Percentiles rank a stretch among this genome's conserved stretches.
Evolutionary conservation across 441 rosid genomes (phyloP).

Genomic region (Populus tomentosa): DNA sequence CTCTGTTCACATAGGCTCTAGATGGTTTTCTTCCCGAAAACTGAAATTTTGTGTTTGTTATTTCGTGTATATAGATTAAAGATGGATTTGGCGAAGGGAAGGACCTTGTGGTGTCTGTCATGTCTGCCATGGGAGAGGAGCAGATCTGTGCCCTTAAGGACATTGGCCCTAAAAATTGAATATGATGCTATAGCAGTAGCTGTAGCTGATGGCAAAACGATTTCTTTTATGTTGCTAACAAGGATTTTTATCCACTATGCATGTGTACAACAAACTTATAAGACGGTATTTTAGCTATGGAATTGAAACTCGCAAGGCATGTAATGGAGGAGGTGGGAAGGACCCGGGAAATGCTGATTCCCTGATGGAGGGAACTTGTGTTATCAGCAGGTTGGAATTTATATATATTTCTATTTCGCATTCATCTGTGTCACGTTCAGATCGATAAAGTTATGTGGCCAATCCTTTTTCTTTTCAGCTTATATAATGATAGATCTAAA

Average conservation of each 20-base stretch:
- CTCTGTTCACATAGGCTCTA: not conserved
- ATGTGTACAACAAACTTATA: slow-evolving; percentile 17
- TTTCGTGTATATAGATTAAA: slow-evolving; percentile 44
- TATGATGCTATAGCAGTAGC: slow-evolving; percentile 27
- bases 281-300: slow-evolving; percentile 19
- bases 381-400: slow-evolving; percentile 15
- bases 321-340: slow-evolving; percentile 5
- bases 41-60: not conserved
- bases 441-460: not conserved
- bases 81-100: slow-evolving; percentile 71
- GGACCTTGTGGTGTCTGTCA: slow-evolving; percentile 72
- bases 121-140: slow-evolving; percentile 94
- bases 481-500: not conserved
- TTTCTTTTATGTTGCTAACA: slow-evolving; percentile 13
- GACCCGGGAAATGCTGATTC: slow-evolving; percentile 2
- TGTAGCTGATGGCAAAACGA: slow-evolving; percentile 23
- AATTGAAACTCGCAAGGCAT: slow-evolving; percentile 9
- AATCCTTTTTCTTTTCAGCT: not conserved
- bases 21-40: not conserved
- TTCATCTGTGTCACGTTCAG: not conserved
- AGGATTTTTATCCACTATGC: slow-evolving; percentile 16
- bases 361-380: slow-evolving; percentile 12
- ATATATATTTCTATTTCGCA: not conserved
- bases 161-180: slow-evolving; percentile 65
- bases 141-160: slow-evolving; percentile 79